Percentiles rank a stretch among this genome's conserved stretches.
phyloP scores from a whole-genome alignment of 352 stramenopile genomes.

The Globisporangium orthogonon region DNA sequence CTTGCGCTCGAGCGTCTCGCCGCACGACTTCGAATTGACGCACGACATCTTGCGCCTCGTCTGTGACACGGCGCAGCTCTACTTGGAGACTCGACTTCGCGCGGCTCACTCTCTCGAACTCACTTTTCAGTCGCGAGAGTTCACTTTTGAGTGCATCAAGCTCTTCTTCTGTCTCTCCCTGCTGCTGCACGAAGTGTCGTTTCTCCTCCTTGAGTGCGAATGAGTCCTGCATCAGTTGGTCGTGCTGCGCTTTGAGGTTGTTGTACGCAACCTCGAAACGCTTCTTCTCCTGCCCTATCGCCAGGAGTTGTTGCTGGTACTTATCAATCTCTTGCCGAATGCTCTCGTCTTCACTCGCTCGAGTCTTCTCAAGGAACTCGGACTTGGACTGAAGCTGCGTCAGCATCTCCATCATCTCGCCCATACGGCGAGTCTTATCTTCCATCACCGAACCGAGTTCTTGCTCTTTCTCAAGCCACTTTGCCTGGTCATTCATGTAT shows the following conservation, averaged over 20 bases:
- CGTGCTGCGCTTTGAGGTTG: constrained; percentile 19
- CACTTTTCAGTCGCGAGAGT: constrained; percentile 20
- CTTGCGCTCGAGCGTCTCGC: constrained; percentile 37
- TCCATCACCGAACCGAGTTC: constrained; percentile 25
- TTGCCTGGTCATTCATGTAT: constrained; percentile 22
- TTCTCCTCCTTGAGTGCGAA: constrained; percentile 31
- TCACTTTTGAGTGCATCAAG: constrained; percentile 15
- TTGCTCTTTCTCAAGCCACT: constrained; percentile 23
- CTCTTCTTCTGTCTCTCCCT: constrained; percentile 30
- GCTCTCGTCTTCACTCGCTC: constrained; percentile 29
- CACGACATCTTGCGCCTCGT: constrained; percentile 51
- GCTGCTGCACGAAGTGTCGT: constrained; percentile 15
- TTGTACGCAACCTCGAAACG: constrained; percentile 22
- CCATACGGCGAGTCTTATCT: constrained; percentile 41
- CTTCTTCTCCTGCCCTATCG: constrained; percentile 31
- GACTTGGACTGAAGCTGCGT: constrained; percentile 43
- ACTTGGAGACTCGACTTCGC: constrained; percentile 42
- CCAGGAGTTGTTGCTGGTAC: constrained; percentile 28
- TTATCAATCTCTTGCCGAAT: constrained; percentile 31
- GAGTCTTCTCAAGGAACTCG: constrained; percentile 44
- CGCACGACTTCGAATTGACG: constrained; percentile 58
- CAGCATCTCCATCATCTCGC: constrained; percentile 64
- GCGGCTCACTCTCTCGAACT: constrained; percentile 37
- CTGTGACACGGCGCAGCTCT: constrained; percentile 41
- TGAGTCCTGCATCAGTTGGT: constrained; percentile 22